phyloP scores from a whole-genome alignment of 306 rosid species.

The Medicago ruthenica region DNA sequence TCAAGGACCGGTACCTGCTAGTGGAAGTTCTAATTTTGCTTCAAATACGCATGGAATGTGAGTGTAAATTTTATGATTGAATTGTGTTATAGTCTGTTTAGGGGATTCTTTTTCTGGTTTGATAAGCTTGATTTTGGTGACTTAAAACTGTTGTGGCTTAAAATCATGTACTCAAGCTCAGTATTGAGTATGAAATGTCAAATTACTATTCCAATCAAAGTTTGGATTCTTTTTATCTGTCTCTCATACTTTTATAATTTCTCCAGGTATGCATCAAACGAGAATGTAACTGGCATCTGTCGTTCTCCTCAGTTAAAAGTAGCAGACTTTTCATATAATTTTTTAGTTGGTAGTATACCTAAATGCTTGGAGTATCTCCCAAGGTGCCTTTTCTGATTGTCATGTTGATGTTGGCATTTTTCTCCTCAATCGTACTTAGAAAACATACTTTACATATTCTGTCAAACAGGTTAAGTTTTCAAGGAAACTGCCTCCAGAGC shows the following conservation, averaged over 20 bases:
- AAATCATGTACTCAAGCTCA: constrained; percentile 27
- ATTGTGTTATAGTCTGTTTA: not conserved
- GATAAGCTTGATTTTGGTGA: not conserved
- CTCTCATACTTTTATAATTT: constrained; percentile 35
- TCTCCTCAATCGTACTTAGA: constrained; percentile 38
- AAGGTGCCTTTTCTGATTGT: constrained; percentile 56
- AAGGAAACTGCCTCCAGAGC: constrained; percentile 87
- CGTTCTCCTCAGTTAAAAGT: constrained; percentile 65
- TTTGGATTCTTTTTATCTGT: constrained; percentile 39
- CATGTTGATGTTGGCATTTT: constrained; percentile 37
- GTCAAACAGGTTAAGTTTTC: constrained; percentile 74
- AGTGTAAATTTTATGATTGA: constrained; percentile 49
- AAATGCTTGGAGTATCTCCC: constrained; percentile 88
- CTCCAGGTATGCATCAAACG: constrained; percentile 70
- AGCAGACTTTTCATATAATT: constrained; percentile 90
- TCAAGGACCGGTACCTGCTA: constrained; percentile 81
- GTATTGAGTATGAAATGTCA: constrained; percentile 19
- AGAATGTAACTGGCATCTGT: constrained; percentile 72
- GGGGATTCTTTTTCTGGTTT: too few relatives aligned
- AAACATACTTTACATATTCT: constrained; percentile 20
- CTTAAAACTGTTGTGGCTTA: constrained; percentile 1
- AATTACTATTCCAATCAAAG: constrained; percentile 1
- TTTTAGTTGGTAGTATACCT: constrained; percentile 85
- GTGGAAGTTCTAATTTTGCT: constrained; percentile 41
- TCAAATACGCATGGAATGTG: constrained; percentile 65